These are phyloP conservation scores for Chloromonas sp. DNA, from an alignment of 163 green algal species.

Conservation along the genomic window DNA sequence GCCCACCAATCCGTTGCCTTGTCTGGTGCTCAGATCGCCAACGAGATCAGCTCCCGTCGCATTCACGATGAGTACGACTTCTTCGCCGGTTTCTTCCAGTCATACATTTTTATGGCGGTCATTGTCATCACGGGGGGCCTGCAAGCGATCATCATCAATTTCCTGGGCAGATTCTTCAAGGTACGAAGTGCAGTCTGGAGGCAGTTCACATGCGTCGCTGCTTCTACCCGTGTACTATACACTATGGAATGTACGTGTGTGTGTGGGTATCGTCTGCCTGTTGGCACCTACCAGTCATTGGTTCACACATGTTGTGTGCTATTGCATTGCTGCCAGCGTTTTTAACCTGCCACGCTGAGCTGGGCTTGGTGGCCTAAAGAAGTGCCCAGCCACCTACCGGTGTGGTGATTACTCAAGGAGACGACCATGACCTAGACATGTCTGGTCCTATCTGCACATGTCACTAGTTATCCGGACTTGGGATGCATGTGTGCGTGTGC, in stretches of 20 bases:
- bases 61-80: conserved; percentile 90
- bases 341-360: no score
- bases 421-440: no score
- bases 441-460: no score
- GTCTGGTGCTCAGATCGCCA: conserved; percentile 72
- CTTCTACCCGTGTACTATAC: neutral
- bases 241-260: neutral
- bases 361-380: no score
- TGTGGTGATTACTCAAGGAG: no score
- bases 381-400: no score
- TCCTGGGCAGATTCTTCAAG: conserved; percentile 51
- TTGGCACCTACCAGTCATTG: neutral
- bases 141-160: conserved; percentile 49
- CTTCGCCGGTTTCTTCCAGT: conserved; percentile 68
- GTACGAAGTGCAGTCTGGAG: conserved; percentile 8
- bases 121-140: conserved; percentile 68
- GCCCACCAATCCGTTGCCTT: neutral
- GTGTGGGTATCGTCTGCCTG: no score
- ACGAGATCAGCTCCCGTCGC: conserved; percentile 89
- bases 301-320: neutral
- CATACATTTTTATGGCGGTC: conserved; percentile 76
- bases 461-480: no score
- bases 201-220: neutral
- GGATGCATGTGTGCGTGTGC: no score
- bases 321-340: neutral